Base-by-base conservation (phyloP, 352 stramenopile species). In the Pythium dissimile region DNA sequence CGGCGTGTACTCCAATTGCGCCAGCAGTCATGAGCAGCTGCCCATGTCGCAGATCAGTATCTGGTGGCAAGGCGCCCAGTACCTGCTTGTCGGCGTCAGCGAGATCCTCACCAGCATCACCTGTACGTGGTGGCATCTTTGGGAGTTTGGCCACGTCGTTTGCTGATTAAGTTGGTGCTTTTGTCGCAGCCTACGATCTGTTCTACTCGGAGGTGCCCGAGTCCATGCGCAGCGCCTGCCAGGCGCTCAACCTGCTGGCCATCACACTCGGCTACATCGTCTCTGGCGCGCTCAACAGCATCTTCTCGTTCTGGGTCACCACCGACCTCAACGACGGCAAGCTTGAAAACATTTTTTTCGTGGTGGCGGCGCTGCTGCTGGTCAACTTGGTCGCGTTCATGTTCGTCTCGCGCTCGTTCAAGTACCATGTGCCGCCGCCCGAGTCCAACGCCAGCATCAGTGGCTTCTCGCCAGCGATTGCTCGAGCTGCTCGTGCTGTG, bases 41-140 rank as follows among this genome's bases (percentile, higher is more conserved):
- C 78, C 78, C 13, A 94, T 95, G 80, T 88, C 84, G 0, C 52
- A 64, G 28, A 61, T 97, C 39, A 96, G 84, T 53, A 81, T 97
- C 13, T 94, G 90, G 77, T 97, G 86, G 89, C 85, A 96, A 45
- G 88, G 84, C 6, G 85, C 81, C 15, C 89, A 97, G 73, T 97
- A 90, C 51, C 58, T 96, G 47, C 72, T 96, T 2, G 85, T 97
- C 11, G 88, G 86, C 5, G 70, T 95, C 50, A 86, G 80, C n/a
- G 88, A 96, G 61, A 96, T 97, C 58, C 63, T 97, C 46, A 92
- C 86, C n/a, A 94, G 82, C 48, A 96, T 96, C 46, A 92, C 88
- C 5, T 85, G 75, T 88, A 77, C 43, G 77, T 77, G 12, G 0
- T n/a, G 7, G 10, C 3, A 10, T 16, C 18, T 54, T 15, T 11